Base-by-base conservation (phyloP, 768 basidiomycete species). In the Floccularia luteovirens region DNA sequence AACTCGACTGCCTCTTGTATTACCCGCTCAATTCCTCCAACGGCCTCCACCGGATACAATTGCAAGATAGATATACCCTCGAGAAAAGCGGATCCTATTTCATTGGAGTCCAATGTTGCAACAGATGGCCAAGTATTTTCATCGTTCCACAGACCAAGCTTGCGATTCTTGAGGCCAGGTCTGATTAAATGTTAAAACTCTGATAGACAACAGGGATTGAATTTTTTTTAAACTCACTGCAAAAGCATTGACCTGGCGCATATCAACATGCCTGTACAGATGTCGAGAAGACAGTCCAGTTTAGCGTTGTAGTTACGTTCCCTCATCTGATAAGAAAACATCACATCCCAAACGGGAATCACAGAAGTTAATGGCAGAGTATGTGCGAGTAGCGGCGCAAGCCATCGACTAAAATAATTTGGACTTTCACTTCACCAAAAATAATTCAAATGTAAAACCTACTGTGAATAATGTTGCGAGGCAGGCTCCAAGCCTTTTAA, bases 391-490 rank as follows among this genome's bases (percentile, higher is more conserved):
- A 90, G 50, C 8, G 84, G 74, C 10, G 81, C 74, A 8, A 89
- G 62, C 86, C 86, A 90, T 32, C 77, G 81, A 57, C 86, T 88
- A 25, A 31, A 35, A 44, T 39, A 39, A 36, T 21, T 28, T 16
- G 27, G 33, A 17, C 12, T 22, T 3, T 38, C 38, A 24, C 23
- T 8, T 34, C 8, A 34, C 6, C 5, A 17, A 8, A 31, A n/a
- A n/a, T n/a, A n/a, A 25, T 37, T 33, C 30, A 14, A 33, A 40
- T 36, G 27, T 27, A 32, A 31, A 14, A 60, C 85, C 46, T 59
- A 88, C 86, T 81, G 82, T 35, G 86, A 86, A 56, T 85, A 89
- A 60, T 89, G 84, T 2, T 86, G 86, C 20, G 81, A 61, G 20
- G 68, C 59, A 16, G 86, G 86, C 51, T 84, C 79, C 5, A 90